These are phyloP conservation scores for Musa itinerans DNA, from an alignment of 176 grass and related monocot genomes.

Conservation along the genomic window DNA sequence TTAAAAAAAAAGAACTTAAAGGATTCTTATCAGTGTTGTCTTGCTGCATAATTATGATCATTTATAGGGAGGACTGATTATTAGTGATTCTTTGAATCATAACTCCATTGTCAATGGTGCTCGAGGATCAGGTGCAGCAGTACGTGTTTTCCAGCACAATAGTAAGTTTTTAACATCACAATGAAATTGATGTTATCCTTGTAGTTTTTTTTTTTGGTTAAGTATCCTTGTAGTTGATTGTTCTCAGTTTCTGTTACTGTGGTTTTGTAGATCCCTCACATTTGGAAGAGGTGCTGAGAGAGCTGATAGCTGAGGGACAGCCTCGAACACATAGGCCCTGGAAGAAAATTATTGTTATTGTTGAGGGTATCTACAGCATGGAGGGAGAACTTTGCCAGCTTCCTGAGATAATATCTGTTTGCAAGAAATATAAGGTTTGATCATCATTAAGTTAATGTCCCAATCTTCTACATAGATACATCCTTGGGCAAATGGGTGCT, in stretches of 20 bases:
- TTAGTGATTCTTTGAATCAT: slow-evolving; percentile 82
- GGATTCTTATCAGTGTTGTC: background rate
- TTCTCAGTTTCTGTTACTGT: background rate
- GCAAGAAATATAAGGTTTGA: slow-evolving; percentile 84
- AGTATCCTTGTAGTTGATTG: background rate
- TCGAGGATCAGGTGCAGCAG: slow-evolving; percentile 58
- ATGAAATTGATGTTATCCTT: background rate
- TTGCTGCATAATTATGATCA: slow-evolving; percentile 3
- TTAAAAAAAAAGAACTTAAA: background rate
- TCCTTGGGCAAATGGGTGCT: background rate
- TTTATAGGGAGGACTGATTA: slow-evolving; percentile 69
- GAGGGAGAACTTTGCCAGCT: slow-evolving; percentile 80
- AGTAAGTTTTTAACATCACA: slow-evolving; percentile 32
- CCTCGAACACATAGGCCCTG: slow-evolving; percentile 68
- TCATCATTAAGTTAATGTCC: background rate
- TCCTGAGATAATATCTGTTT: slow-evolving; percentile 74
- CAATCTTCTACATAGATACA: background rate
- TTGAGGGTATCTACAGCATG: slow-evolving; percentile 87
- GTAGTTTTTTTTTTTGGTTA: too few relatives aligned
- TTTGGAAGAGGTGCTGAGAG: slow-evolving; percentile 75
- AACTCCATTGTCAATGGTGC: slow-evolving; percentile 88
- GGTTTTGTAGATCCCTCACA: slow-evolving; percentile 50
- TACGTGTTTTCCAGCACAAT: slow-evolving; percentile 83
- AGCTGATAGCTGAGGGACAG: slow-evolving; percentile 71
- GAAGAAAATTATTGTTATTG: slow-evolving; percentile 89